Conservation (phyloP, 768 basidiomycete species). For the Boletus vinaceobasis region DNA sequence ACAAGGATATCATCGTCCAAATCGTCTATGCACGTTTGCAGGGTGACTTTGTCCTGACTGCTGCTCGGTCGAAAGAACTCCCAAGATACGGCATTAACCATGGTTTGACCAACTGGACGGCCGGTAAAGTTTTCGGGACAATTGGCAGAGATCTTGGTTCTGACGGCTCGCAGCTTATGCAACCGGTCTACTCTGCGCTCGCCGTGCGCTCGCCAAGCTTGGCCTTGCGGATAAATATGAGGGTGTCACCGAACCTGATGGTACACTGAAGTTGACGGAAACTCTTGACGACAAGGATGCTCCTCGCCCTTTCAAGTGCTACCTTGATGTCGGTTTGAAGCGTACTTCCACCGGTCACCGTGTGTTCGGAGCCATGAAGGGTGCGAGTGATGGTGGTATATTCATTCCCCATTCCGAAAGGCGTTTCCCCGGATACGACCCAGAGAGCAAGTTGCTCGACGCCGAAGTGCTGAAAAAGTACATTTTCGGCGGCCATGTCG, state of each 20-base stretch:
- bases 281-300: constrained; percentile 86
- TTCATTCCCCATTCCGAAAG: constrained; percentile 97
- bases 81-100: constrained; percentile 96
- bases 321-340: constrained; percentile 97
- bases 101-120: constrained; percentile 98
- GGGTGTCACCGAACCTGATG: constrained; percentile 89
- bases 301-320: constrained; percentile 98
- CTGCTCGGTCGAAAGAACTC: constrained; percentile 88
- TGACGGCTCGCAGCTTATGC: constrained; percentile 70
- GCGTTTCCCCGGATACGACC: constrained; percentile 97
- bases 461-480: constrained; percentile 96
- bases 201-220: constrained; percentile 91
- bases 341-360: constrained; percentile 97
- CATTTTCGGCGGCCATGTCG: constrained; percentile 95
- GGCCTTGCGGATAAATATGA: constrained; percentile 98
- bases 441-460: constrained; percentile 89
- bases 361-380: constrained; percentile 98
- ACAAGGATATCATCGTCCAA: constrained; percentile 93
- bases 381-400: constrained; percentile 96
- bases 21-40: constrained; percentile 96
- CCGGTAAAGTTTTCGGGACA: constrained; percentile 51
- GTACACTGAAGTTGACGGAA: constrained; percentile 80
- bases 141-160: neutral
- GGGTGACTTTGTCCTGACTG: constrained; percentile 89
- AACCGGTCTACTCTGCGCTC: constrained; percentile 91